Conservation (phyloP, 148 eudicot genomes). For the Polygonum maritimum region DNA sequence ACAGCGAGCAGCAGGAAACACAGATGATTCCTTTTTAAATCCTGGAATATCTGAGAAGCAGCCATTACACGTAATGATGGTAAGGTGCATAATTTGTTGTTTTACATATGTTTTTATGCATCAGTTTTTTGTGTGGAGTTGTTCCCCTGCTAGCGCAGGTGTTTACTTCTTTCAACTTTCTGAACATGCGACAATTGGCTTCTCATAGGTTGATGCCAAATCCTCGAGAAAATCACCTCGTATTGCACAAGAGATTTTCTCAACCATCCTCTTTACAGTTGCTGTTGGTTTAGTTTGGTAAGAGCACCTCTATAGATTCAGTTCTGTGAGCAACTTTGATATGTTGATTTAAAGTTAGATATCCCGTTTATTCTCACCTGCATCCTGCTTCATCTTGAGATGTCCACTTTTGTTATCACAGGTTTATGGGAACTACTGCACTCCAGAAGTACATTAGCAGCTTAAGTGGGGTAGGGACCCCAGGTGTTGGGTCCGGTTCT, state of each 20-base stretch:
- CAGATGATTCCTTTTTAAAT: slow-evolving; percentile 52
- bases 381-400: background rate
- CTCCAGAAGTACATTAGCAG: slow-evolving; percentile 76
- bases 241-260: slow-evolving; percentile 66
- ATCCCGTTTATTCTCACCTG: slow-evolving; percentile 4
- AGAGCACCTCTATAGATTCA: slow-evolving; percentile 14
- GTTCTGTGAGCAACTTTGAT: background rate
- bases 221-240: slow-evolving; percentile 54
- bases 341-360: background rate
- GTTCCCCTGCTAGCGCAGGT: background rate
- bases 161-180: background rate
- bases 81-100: slow-evolving; percentile 26
- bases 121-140: background rate
- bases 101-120: background rate
- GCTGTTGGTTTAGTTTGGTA: slow-evolving; percentile 81
- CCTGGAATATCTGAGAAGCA: slow-evolving; percentile 94
- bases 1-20: slow-evolving; percentile 75
- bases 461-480: slow-evolving; percentile 80
- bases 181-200: slow-evolving; percentile 1
- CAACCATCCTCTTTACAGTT: slow-evolving; percentile 63
- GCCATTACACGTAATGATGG: slow-evolving; percentile 98
- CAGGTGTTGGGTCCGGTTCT: slow-evolving; percentile 91
- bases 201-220: slow-evolving; percentile 75
- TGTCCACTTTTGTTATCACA: slow-evolving; percentile 15
- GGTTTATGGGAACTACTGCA: slow-evolving; percentile 82